A percentile compares a stretch with the other conserved stretches of the same genome.
These are phyloP conservation scores for Cordyceps cicadae DNA, from an alignment of 2,329 filamentous ascomycete species.

Conservation along the genomic window DNA sequence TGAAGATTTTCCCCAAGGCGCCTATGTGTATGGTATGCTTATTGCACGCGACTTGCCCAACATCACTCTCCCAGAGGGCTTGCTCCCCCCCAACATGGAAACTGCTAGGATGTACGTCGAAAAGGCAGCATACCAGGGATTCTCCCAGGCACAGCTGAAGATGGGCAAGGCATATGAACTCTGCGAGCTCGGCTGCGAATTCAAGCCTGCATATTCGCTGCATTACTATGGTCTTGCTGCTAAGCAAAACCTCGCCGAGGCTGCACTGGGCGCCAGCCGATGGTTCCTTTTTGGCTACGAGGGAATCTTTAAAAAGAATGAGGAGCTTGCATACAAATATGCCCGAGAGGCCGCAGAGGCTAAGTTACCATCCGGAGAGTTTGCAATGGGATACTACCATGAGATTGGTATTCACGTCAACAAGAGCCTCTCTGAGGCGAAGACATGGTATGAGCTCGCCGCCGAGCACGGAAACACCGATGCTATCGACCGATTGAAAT, in stretches of 20 bases:
- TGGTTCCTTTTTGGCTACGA: constrained; percentile 98
- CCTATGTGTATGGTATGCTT: constrained; percentile 93
- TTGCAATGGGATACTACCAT: constrained; percentile 94
- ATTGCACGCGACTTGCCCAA: constrained; percentile 86
- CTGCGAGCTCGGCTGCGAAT: constrained; percentile 87
- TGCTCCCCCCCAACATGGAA: constrained; percentile 63
- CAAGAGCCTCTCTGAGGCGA: constrained; percentile 74
- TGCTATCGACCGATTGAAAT: constrained; percentile 72
- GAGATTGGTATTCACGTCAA: constrained; percentile 90
- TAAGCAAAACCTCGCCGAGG: constrained; percentile 85
- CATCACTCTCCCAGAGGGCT: constrained; percentile 64
- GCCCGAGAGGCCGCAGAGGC: constrained; percentile 76
- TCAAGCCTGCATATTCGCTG: constrained; percentile 82
- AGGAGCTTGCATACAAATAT: constrained; percentile 85
- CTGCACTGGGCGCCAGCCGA: constrained; percentile 91
- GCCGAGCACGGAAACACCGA: constrained; percentile 89
- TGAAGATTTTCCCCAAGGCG: constrained; percentile 92
- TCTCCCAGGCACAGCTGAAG: constrained; percentile 92
- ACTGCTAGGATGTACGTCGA: constrained; percentile 82
- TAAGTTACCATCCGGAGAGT: constrained; percentile 83
- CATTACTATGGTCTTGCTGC: constrained; percentile 95
- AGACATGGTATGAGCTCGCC: constrained; percentile 84
- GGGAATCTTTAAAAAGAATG: constrained; percentile 87
- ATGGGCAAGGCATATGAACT: constrained; percentile 96
- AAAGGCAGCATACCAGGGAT: constrained; percentile 91